A percentile compares a stretch with the other conserved stretches of the same genome.
These are phyloP conservation scores for Physcia stellaris DNA, from an alignment of 495 filamentous ascomycete genomes.

Conservation along the genomic window DNA sequence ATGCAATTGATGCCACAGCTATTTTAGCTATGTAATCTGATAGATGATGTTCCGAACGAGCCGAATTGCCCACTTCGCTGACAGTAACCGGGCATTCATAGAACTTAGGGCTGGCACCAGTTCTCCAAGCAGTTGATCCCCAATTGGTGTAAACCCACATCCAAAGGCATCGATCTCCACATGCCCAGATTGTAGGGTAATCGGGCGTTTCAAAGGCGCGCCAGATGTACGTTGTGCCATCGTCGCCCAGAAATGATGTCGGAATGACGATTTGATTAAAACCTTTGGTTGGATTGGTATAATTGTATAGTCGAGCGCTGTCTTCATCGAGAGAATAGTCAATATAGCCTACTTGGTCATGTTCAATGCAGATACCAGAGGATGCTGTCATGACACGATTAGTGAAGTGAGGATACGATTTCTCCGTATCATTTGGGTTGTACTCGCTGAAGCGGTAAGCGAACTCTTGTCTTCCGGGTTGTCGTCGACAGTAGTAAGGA, in stretches of 20 bases:
- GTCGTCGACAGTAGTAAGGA: neutral
- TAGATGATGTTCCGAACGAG: conserved; percentile 2
- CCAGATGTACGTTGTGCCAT: conserved; percentile 14
- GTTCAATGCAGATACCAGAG: conserved; percentile 2
- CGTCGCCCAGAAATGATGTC: neutral
- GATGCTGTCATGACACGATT: conserved; percentile 7
- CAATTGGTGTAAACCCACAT: conserved; percentile 5
- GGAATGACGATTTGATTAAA: conserved; percentile 6
- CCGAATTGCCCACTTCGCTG: conserved; percentile 8
- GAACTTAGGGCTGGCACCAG: neutral
- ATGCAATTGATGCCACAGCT: conserved; percentile 13
- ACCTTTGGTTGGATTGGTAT: conserved; percentile 7
- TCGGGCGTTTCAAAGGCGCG: conserved; percentile 5
- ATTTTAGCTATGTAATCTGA: conserved; percentile 8
- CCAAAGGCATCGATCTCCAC: conserved; percentile 13
- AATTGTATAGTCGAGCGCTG: neutral
- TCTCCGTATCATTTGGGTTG: conserved; percentile 6
- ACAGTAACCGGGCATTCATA: conserved; percentile 11
- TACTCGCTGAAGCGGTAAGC: conserved; percentile 10
- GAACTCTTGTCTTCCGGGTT: conserved; percentile 5
- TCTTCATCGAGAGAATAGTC: neutral
- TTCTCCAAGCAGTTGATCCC: neutral
- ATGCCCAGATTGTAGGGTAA: conserved; percentile 4
- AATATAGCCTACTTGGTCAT: neutral
- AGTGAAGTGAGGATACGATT: conserved; percentile 10